Conservation (phyloP, 2,329 filamentous ascomycete genomes). For the Aspergillus pseudoglaucus region DNA sequence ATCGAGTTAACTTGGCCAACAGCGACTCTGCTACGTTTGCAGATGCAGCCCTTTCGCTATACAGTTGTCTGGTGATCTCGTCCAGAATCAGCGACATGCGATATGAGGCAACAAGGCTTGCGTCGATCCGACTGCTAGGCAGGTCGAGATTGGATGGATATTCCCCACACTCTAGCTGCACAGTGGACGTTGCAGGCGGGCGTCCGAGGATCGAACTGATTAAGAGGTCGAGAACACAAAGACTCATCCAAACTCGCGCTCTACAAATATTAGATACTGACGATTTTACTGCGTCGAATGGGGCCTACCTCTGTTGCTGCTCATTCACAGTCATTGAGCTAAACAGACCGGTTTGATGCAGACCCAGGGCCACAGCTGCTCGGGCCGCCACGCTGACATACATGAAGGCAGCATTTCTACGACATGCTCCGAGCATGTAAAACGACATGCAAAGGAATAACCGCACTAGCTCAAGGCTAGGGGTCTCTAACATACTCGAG, state of each 20-base stretch:
- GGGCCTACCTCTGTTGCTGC: constrained; percentile 15
- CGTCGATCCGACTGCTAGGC: constrained; percentile 17
- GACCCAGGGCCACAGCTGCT: constrained; percentile 51
- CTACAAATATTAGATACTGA: constrained; percentile 18
- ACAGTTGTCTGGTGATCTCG: constrained; percentile 39
- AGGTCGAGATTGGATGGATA: constrained; percentile 13
- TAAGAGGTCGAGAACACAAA: constrained; percentile 43
- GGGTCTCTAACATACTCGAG: constrained; percentile 48
- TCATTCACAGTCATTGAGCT: constrained; percentile 10
- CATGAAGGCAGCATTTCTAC: constrained; percentile 57
- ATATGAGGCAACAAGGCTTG: constrained; percentile 37
- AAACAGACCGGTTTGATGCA: constrained; percentile 42
- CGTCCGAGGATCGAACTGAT: constrained; percentile 46
- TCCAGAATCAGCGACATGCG: constrained; percentile 40
- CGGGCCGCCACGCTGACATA: constrained; percentile 55
- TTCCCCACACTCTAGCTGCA: constrained; percentile 15
- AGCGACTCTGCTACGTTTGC: constrained; percentile 33
- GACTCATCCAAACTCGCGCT: constrained; percentile 42
- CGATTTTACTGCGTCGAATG: constrained; percentile 6
- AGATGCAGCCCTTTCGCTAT: constrained; percentile 33
- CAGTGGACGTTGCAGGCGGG: constrained; percentile 28
- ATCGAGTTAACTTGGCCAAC: constrained; percentile 39
- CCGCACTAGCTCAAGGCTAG: constrained; percentile 48
- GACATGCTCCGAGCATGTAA: constrained; percentile 54
- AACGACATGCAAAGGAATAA: constrained; percentile 53